Percentiles rank a stretch among this genome's conserved stretches.
Conservation (phyloP, 139 green algal genomes). For the Microglena sp. region DNA sequence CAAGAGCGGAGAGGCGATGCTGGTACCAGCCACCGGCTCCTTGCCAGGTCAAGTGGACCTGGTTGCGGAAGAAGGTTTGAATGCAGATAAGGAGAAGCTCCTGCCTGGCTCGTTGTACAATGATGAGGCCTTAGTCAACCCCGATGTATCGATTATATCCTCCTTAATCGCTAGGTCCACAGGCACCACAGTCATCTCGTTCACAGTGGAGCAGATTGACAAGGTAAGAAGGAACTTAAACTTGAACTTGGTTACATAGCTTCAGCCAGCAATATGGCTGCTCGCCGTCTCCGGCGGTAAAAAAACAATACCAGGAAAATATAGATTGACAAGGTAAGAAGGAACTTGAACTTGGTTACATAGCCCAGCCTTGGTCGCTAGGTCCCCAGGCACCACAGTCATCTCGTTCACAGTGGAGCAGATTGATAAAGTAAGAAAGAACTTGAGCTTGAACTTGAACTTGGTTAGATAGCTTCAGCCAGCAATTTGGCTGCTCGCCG, state of each 20-base stretch:
- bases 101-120: slow-evolving; percentile 35
- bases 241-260: too few relatives aligned
- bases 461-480: too few relatives aligned
- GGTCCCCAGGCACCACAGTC: slow-evolving; percentile 15
- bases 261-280: too few relatives aligned
- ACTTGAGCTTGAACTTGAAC: not conserved
- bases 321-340: too few relatives aligned
- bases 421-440: not conserved
- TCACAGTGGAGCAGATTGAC: slow-evolving; percentile 24
- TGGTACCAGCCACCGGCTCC: slow-evolving; percentile 25
- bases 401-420: slow-evolving; percentile 28
- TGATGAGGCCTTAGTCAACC: slow-evolving; percentile 22
- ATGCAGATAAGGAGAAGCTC: slow-evolving; percentile 11
- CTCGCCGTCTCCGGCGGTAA: too few relatives aligned
- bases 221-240: not conserved
- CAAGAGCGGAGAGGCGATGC: slow-evolving; percentile 32
- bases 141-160: too few relatives aligned
- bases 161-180: slow-evolving; percentile 25
- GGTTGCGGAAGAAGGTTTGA: too few relatives aligned
- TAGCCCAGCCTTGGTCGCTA: slow-evolving; percentile 31
- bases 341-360: too few relatives aligned
- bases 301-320: too few relatives aligned
- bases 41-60: slow-evolving; percentile 20
- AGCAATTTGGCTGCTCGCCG: too few relatives aligned
- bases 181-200: slow-evolving; percentile 21